Conservation (phyloP, 78 protist species). For the Pigoraptor vietnamica region DNA sequence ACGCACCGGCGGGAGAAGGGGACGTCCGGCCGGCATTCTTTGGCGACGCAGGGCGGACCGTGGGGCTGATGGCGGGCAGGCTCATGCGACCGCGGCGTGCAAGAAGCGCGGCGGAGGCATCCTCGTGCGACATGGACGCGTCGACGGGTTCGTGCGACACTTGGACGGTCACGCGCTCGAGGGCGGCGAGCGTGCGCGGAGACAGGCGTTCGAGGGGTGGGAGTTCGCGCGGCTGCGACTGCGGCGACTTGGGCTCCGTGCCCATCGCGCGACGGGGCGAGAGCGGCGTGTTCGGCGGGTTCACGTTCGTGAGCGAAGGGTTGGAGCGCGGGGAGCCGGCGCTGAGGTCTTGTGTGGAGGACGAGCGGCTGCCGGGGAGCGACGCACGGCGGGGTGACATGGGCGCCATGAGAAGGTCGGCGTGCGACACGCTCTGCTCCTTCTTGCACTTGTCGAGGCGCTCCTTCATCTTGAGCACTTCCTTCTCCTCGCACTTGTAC, state of each 20-base stretch:
- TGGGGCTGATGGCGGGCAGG: not conserved
- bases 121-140: too few species aligned
- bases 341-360: not conserved
- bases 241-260: not conserved
- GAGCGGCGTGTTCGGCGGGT: not conserved
- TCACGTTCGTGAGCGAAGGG: not conserved
- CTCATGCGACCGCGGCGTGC: not conserved
- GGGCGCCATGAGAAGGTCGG: not conserved
- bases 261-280: not conserved
- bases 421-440: not conserved
- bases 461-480: not conserved
- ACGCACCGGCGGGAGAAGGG: not conserved
- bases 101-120: not conserved
- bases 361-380: not conserved
- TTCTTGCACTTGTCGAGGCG: not conserved
- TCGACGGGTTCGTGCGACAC: too few species aligned
- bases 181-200: not conserved
- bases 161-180: not conserved
- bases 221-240: not conserved
- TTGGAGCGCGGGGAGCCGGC: not conserved
- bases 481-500: not conserved
- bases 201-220: too few species aligned
- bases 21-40: not conserved
- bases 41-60: not conserved
- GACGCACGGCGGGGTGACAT: not conserved